These are phyloP conservation scores for Suillus placidus DNA, from an alignment of 768 basidiomycete genomes.

Conservation along the genomic window DNA sequence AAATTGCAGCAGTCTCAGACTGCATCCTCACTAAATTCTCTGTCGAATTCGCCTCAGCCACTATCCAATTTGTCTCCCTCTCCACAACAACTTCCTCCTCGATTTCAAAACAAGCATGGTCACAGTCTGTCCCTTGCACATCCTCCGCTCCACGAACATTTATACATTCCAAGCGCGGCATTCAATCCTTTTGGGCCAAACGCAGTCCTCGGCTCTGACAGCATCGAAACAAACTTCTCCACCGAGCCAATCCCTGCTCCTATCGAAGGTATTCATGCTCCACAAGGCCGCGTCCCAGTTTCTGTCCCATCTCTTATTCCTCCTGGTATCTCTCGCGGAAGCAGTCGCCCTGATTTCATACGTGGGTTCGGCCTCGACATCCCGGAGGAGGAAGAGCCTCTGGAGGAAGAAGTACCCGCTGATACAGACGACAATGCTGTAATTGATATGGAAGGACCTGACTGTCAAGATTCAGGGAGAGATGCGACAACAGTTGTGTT, in stretches of 20 bases:
- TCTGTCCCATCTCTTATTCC: constrained; percentile 49
- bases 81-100: constrained; percentile 41
- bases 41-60: constrained; percentile 68
- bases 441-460: constrained; percentile 36
- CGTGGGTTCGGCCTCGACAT: constrained; percentile 83
- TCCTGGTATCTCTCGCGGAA: constrained; percentile 44
- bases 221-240: constrained; percentile 35
- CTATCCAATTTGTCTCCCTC: constrained; percentile 56
- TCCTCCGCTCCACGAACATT: constrained; percentile 38
- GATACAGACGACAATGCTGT: constrained; percentile 40
- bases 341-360: constrained; percentile 69
- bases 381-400: constrained; percentile 73
- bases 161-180: constrained; percentile 40
- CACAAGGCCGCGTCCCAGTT: constrained; percentile 57
- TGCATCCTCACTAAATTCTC: constrained; percentile 51
- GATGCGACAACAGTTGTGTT: constrained; percentile 49
- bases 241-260: constrained; percentile 27
- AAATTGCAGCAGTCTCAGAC: constrained; percentile 77
- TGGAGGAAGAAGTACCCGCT: constrained; percentile 43
- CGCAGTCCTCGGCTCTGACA: constrained; percentile 57
- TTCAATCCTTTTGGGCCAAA: constrained; percentile 70
- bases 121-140: constrained; percentile 76
- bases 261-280: constrained; percentile 46
- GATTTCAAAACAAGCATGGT: constrained; percentile 61
- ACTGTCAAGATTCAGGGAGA: constrained; percentile 33